Percentiles rank a stretch among this genome's conserved stretches.
Evolutionary conservation across 2,329 filamentous ascomycete genomes (phyloP).

Genomic region (Penicillium decumbens): DNA sequence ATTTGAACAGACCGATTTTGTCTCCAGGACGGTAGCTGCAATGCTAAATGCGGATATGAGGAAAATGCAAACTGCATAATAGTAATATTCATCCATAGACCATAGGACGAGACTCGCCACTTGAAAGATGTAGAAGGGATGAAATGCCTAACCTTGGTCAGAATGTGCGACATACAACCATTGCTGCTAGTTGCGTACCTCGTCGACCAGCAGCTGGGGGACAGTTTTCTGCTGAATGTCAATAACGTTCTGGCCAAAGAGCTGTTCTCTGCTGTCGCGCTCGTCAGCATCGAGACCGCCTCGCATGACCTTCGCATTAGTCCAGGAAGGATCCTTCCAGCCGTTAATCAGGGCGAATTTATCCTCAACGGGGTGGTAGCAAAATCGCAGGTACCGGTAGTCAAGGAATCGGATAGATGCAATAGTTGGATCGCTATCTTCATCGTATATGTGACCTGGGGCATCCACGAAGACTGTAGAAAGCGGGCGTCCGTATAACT

Average conservation of each 20-base stretch:
- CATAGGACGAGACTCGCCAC: constrained; percentile 89
- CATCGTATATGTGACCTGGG: constrained; percentile 57
- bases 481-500: constrained; percentile 58
- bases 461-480: constrained; percentile 54
- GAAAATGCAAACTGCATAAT: constrained; percentile 94
- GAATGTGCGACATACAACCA: constrained; percentile 3
- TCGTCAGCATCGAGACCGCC: constrained; percentile 83
- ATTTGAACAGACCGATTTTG: constrained; percentile 60
- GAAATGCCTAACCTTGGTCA: constrained; percentile 62
- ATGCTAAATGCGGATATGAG: constrained; percentile 92
- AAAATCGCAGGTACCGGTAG: constrained; percentile 91
- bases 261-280: constrained; percentile 71
- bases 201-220: constrained; percentile 78
- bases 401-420: constrained; percentile 71
- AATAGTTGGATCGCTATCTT: constrained; percentile 71
- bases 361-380: constrained; percentile 82
- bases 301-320: constrained; percentile 67
- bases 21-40: constrained; percentile 81
- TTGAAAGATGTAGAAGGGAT: constrained; percentile 98
- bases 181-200: constrained; percentile 50
- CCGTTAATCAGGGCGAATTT: constrained; percentile 80
- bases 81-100: constrained; percentile 96
- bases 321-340: constrained; percentile 94
- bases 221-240: constrained; percentile 88
- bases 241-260: constrained; percentile 87